Percentiles rank a stretch among this genome's conserved stretches.
These are phyloP conservation scores for Fusarium sp. DNA, from an alignment of 2,329 filamentous ascomycete genomes.

Conservation along the genomic window DNA sequence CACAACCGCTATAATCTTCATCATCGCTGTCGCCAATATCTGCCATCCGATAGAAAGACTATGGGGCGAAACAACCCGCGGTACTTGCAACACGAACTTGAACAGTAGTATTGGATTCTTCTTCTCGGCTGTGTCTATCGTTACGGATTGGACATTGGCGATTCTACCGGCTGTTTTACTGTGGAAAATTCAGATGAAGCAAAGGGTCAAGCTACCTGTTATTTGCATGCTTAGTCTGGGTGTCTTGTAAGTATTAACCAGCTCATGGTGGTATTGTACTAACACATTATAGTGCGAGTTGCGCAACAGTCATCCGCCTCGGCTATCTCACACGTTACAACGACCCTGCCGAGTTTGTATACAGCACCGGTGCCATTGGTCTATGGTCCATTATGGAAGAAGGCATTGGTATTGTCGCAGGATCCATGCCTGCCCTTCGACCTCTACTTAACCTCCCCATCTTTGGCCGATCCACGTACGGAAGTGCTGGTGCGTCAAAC, in stretches of 20 bases:
- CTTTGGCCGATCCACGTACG: slow-evolving; percentile 25
- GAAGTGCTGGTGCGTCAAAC: slow-evolving; percentile 10
- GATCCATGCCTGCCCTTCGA: slow-evolving; percentile 38
- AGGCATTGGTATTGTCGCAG: slow-evolving; percentile 41
- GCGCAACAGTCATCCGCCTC: slow-evolving; percentile 38
- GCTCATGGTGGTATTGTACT: background rate
- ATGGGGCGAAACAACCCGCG: slow-evolving; percentile 34
- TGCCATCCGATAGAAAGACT: slow-evolving; percentile 44
- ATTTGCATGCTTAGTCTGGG: slow-evolving; percentile 37
- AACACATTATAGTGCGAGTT: slow-evolving; percentile 31
- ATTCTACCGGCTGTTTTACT: slow-evolving; percentile 43
- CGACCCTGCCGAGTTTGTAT: slow-evolving; percentile 38
- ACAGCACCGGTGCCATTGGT: slow-evolving; percentile 38
- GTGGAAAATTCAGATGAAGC: slow-evolving; percentile 45
- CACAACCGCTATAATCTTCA: slow-evolving; percentile 32
- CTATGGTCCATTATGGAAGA: slow-evolving; percentile 41
- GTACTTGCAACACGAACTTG: slow-evolving; percentile 27
- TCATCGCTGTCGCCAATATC: slow-evolving; percentile 37
- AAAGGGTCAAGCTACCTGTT: slow-evolving; percentile 37
- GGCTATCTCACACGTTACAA: slow-evolving; percentile 39
- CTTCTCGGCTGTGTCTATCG: slow-evolving; percentile 42
- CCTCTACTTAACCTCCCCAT: slow-evolving; percentile 34
- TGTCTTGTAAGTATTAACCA: slow-evolving; percentile 26
- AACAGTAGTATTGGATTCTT: slow-evolving; percentile 41
- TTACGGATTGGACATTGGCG: slow-evolving; percentile 45